Evolutionary conservation across 257 asterid species (phyloP).

Genomic region (Gentiana macrophylla): DNA sequence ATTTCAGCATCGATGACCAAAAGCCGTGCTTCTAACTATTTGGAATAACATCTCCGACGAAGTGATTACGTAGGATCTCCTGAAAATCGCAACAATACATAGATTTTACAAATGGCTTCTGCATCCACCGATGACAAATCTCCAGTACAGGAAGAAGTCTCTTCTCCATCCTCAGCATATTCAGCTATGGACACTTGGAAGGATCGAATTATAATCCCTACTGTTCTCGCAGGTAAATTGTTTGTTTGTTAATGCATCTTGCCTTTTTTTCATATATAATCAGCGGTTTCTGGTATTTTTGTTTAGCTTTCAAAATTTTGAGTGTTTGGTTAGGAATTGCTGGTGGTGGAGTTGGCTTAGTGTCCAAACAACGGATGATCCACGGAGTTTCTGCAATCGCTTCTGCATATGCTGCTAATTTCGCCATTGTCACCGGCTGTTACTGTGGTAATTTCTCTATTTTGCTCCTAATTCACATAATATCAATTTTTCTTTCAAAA

Average conservation of each 20-base stretch:
- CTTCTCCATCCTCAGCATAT: conserved; percentile 20
- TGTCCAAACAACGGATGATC: conserved; percentile 65
- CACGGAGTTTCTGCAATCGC: conserved; percentile 49
- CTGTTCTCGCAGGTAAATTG: conserved; percentile 60
- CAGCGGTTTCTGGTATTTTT: no score
- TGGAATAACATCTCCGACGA: neutral
- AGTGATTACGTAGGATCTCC: neutral
- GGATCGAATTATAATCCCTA: conserved; percentile 59
- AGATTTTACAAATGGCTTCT: conserved; percentile 7
- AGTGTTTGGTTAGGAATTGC: conserved; percentile 43
- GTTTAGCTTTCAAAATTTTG: neutral
- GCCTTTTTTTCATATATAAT: no score
- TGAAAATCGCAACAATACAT: no score
- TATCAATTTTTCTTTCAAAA: no score
- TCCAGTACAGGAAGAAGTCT: conserved; percentile 8
- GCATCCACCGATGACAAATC: conserved; percentile 24
- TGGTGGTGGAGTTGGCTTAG: conserved; percentile 71
- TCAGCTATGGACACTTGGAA: conserved; percentile 41
- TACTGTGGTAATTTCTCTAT: conserved; percentile 56
- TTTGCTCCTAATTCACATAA: neutral
- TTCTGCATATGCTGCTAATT: conserved; percentile 77
- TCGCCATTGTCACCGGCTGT: conserved; percentile 72
- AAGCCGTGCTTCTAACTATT: neutral
- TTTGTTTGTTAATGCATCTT: neutral
- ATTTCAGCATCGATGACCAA: no score